phyloP scores from a whole-genome alignment of 305 asterid species.

The Petunia hybrid region DNA sequence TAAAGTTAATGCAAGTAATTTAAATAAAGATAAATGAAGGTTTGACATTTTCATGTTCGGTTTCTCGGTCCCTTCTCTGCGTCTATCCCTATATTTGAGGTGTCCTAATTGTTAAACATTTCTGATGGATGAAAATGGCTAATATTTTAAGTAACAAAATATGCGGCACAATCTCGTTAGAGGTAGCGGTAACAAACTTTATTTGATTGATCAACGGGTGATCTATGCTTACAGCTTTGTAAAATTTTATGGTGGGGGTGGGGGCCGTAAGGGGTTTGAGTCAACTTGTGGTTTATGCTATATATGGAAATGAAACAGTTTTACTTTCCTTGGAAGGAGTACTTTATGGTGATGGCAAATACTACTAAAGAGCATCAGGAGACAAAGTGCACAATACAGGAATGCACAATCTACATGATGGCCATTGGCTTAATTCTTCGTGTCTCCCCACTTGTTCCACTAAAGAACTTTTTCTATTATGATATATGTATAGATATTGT shows the following conservation, averaged over 20 bases:
- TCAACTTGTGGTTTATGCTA: not conserved
- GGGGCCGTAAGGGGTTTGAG: not conserved
- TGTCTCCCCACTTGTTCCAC: conserved; percentile 10
- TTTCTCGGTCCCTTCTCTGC: not conserved
- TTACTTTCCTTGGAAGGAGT: not conserved
- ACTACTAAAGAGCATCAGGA: not conserved
- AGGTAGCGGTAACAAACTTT: not conserved
- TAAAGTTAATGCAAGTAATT: not conserved
- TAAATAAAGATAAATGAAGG: not conserved
- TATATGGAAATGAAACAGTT: conserved; percentile 10
- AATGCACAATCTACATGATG: conserved; percentile 18
- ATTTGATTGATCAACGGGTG: not conserved
- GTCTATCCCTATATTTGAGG: not conserved
- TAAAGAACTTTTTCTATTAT: not conserved
- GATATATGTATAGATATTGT: too few relatives aligned
- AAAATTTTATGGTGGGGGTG: not conserved
- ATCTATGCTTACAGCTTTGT: not conserved
- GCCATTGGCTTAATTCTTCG: conserved; percentile 1
- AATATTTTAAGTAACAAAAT: not conserved
- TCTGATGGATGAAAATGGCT: not conserved
- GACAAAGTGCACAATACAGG: not conserved
- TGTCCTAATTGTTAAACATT: not conserved
- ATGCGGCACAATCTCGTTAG: not conserved
- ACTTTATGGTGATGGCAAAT: not conserved
- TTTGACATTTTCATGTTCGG: not conserved